A percentile compares a stretch with the other conserved stretches of the same genome.
Conservation (phyloP, 352 stramenopile species). For the Aphanomyces invadans region DNA sequence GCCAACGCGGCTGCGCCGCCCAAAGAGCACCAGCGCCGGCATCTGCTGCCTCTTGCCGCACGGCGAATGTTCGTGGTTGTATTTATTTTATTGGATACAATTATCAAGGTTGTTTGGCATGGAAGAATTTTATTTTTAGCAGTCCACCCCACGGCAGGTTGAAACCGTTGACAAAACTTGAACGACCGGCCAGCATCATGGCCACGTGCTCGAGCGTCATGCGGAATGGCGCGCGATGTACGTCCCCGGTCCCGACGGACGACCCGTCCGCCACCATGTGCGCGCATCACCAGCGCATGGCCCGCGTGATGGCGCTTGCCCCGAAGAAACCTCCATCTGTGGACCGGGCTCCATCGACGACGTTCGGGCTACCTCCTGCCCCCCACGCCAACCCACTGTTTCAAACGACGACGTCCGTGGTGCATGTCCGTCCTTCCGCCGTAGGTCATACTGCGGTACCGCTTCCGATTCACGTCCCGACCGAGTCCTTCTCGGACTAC, state of each 20-base stretch:
- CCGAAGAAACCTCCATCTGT: slow-evolving; percentile 54
- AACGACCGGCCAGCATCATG: background rate
- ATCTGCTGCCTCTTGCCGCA: slow-evolving; percentile 28
- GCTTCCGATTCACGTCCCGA: background rate
- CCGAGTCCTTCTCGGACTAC: slow-evolving; percentile 1
- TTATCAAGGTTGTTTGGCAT: background rate
- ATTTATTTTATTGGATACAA: background rate
- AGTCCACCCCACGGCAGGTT: background rate
- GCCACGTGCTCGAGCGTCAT: slow-evolving; percentile 38
- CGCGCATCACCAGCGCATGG: slow-evolving; percentile 71
- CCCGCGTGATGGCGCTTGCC: slow-evolving; percentile 67
- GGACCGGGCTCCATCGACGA: slow-evolving; percentile 16
- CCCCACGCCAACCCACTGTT: slow-evolving; percentile 1
- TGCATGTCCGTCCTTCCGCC: background rate
- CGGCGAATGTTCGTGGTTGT: background rate
- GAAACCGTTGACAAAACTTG: background rate
- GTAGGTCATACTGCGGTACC: background rate
- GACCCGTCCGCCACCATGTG: slow-evolving; percentile 39
- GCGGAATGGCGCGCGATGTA: slow-evolving; percentile 59
- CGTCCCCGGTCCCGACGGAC: slow-evolving; percentile 33
- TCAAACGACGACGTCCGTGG: slow-evolving; percentile 1
- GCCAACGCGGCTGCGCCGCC: slow-evolving; percentile 67
- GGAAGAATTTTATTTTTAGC: background rate
- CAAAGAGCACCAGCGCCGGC: slow-evolving; percentile 79
- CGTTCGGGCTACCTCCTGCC: background rate